Conservation (phyloP, 2,329 filamentous ascomycete species). For the Phoma sp. region DNA sequence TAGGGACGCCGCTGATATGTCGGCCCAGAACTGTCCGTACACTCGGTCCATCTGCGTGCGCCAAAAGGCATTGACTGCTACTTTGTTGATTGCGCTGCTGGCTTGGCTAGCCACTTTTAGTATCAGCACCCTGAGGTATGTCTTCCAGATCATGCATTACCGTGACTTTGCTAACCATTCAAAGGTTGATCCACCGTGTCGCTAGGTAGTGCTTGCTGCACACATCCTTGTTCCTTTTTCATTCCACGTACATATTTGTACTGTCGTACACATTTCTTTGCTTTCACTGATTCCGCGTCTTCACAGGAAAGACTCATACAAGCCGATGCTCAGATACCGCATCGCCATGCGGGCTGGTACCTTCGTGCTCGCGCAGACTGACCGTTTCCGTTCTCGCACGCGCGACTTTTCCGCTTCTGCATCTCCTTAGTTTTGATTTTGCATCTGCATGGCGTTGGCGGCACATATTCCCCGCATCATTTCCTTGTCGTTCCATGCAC, state of each 20-base stretch:
- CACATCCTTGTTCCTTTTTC: background rate
- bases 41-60: constrained; percentile 62
- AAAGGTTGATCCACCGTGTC: constrained; percentile 38
- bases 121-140: constrained; percentile 65
- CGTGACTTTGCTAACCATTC: constrained; percentile 14
- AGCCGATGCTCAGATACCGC: constrained; percentile 17
- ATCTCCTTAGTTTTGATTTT: constrained; percentile 18
- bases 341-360: constrained; percentile 12
- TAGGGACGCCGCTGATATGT: constrained; percentile 25
- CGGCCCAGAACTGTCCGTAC: constrained; percentile 28
- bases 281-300: constrained; percentile 14
- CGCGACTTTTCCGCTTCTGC: constrained; percentile 13
- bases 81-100: constrained; percentile 80
- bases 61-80: constrained; percentile 75
- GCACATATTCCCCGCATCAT: background rate
- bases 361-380: constrained; percentile 14
- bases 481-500: background rate
- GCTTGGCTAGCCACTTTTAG: constrained; percentile 92
- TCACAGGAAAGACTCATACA: constrained; percentile 15
- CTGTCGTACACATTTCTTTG: constrained; percentile 9
- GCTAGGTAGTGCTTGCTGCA: constrained; percentile 30
- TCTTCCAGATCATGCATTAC: background rate
- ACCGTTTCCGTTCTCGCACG: constrained; percentile 15
- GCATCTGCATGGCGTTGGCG: constrained; percentile 11
- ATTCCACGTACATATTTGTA: constrained; percentile 8